Evolutionary conservation across 208 protist genomes (phyloP).

Genomic region (Trichomonas vaginalis): DNA sequence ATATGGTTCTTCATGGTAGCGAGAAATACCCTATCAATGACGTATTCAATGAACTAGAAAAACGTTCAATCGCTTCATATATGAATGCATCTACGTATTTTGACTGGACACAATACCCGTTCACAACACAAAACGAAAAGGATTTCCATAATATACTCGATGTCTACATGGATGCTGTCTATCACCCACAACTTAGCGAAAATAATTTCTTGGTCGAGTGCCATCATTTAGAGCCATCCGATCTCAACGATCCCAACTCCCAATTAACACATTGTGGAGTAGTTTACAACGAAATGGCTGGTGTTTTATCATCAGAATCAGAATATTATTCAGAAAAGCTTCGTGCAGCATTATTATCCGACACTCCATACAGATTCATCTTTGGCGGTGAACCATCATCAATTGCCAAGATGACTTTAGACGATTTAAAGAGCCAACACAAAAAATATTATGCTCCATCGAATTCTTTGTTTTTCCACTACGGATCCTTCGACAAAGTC

Average conservation of each 20-base stretch:
- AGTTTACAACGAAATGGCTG: conserved; percentile 45
- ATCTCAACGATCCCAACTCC: not conserved
- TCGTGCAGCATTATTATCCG: conserved; percentile 21
- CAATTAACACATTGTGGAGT: conserved; percentile 32
- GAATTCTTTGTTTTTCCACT: conserved; percentile 28
- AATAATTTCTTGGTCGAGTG: conserved; percentile 34
- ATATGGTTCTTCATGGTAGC: conserved; percentile 40
- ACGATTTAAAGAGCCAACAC: conserved; percentile 31
- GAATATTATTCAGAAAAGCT: not conserved
- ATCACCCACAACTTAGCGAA: conserved; percentile 34
- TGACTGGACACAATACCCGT: conserved; percentile 34
- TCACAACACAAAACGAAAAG: conserved; percentile 25
- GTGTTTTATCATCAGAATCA: conserved; percentile 24
- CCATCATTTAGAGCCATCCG: not conserved
- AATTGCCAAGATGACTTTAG: conserved; percentile 32
- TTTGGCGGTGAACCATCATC: conserved; percentile 30
- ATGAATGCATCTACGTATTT: conserved; percentile 40
- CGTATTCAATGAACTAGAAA: conserved; percentile 38
- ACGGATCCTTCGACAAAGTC: not conserved
- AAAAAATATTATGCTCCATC: conserved; percentile 33
- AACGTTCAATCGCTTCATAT: conserved; percentile 38
- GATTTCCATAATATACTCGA: conserved; percentile 44
- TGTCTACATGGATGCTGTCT: conserved; percentile 43
- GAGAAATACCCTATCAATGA: conserved; percentile 36
- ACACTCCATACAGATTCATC: conserved; percentile 32